These are phyloP conservation scores for Sclerotinia sclerotiorum DNA, from an alignment of 2,329 filamentous ascomycete species.

Conservation along the genomic window DNA sequence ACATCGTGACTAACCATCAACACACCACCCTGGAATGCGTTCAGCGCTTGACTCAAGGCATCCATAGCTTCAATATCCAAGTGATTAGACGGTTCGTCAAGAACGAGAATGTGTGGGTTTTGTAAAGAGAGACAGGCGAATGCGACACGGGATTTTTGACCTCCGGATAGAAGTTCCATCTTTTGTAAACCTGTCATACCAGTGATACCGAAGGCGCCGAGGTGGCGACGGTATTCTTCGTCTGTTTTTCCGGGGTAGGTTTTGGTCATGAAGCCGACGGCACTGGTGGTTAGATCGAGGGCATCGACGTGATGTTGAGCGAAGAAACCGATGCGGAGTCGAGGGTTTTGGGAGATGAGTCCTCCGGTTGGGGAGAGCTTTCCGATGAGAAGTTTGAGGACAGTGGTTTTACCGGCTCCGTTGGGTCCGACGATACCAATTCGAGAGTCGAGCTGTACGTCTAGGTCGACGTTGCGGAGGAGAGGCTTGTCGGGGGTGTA, in stretches of 20 bases:
- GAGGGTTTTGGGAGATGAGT: constrained; percentile 82
- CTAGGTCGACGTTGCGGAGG: constrained; percentile 83
- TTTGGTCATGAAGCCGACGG: constrained; percentile 95
- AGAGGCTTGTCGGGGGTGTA: constrained; percentile 79
- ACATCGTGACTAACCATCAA: constrained; percentile 99
- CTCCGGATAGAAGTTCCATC: constrained; percentile 90
- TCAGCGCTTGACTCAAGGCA: constrained; percentile 79
- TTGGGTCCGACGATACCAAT: constrained; percentile 99
- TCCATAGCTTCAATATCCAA: constrained; percentile 98
- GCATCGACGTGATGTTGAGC: constrained; percentile 98
- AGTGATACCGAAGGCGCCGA: constrained; percentile 87
- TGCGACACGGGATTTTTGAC: constrained; percentile 96
- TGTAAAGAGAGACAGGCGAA: constrained; percentile 94
- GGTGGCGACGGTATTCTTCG: constrained; percentile 93
- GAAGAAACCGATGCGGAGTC: constrained; percentile 92
- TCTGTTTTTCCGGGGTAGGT: constrained; percentile 87
- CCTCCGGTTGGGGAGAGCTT: constrained; percentile 75
- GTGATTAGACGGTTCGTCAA: constrained; percentile 98
- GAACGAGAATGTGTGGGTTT: constrained; percentile 94
- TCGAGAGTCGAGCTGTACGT: constrained; percentile 95
- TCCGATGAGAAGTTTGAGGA: constrained; percentile 95
- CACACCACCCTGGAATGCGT: constrained; percentile 88
- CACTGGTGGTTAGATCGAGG: constrained; percentile 81
- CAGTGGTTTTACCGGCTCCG: constrained; percentile 96
- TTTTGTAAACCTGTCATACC: constrained; percentile 96